Base-by-base conservation (phyloP, 2,329 filamentous ascomycete species). In the Arthrinium phaeospermum region DNA sequence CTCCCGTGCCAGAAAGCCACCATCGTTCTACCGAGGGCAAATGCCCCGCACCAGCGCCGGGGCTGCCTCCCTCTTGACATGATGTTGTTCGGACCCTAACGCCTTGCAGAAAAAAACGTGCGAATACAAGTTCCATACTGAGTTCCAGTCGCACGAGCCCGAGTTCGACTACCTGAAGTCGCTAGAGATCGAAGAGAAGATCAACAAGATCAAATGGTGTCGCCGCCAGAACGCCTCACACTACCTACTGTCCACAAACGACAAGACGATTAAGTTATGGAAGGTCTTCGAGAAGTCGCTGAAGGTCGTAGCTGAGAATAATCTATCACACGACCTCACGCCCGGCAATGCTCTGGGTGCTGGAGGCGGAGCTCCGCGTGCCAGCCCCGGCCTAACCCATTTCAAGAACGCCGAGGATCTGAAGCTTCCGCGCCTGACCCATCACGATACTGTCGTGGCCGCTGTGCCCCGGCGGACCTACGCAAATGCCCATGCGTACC, bases 141-240 rank as follows among this genome's bases (percentile, higher is more conserved):
- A 99, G 82, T 99, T 99, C 80, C 96, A 99, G 87, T 99, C 96
- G 79, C 96, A 99, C 86, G 96, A 99, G 83, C 96, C 96, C 75
- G 96, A 99, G 85, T 99, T 99, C 84, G 96, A 99, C 84, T 99
- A 99, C 83, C 91, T 99, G 76, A 99, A 99, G 86, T 99, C 96
- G 46, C 90, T 99, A 78, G 96, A 99, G 85, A 99, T 99, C 81
- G 96, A 99, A 89, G 96, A 99, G 85, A 99, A 99, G 87, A 99
- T 99, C 89, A 99, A 99, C 90, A 99, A 99, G 89, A 99, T 99
- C 86, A 99, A 98, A 85, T 99, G 96, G 96, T 99, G 96, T 84
- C 92, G 93, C 81, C 92, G 96, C 85, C 96, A 98, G 85, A 99
- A 99, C 88, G 94, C 96, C 74, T 98, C 96, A 71, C 96, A 99